Percentiles rank a stretch among this genome's conserved stretches.
phyloP scores from a whole-genome alignment of 352 stramenopile genomes.

The Pythium chondricola region DNA sequence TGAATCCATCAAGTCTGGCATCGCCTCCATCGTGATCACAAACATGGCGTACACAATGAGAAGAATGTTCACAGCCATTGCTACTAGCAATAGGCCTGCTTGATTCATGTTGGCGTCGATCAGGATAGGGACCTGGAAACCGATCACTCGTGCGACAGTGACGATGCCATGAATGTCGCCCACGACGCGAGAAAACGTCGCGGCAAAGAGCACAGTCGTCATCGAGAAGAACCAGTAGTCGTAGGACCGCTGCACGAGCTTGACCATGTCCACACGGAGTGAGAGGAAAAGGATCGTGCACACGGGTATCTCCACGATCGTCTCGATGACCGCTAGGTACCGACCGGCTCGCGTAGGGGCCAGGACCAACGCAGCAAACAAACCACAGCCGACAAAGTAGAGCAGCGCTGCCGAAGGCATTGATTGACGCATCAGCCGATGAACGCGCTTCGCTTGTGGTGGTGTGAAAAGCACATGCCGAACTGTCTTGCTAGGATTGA shows the following conservation, averaged over 20 bases:
- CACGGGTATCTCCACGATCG: background rate
- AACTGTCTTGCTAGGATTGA: slow-evolving; percentile 5
- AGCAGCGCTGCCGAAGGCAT: background rate
- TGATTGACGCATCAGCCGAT: background rate
- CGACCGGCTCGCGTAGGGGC: background rate
- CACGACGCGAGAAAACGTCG: slow-evolving; percentile 6
- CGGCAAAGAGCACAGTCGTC: slow-evolving; percentile 8
- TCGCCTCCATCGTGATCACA: background rate
- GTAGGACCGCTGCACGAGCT: slow-evolving; percentile 10
- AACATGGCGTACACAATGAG: background rate
- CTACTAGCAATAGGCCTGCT: slow-evolving; percentile 1
- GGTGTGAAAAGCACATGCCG: slow-evolving; percentile 6
- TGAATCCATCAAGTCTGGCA: background rate
- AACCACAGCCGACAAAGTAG: slow-evolving; percentile 1
- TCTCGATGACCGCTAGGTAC: background rate
- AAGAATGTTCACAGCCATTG: background rate
- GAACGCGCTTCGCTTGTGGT: background rate
- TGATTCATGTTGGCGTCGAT: slow-evolving; percentile 15
- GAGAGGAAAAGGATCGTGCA: background rate
- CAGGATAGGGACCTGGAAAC: slow-evolving; percentile 19
- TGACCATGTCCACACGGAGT: slow-evolving; percentile 17
- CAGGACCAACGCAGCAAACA: slow-evolving; percentile 2
- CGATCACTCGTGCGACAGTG: background rate
- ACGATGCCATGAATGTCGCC: slow-evolving; percentile 7
- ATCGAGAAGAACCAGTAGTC: slow-evolving; percentile 26